Evolutionary conservation across 495 filamentous ascomycete species (phyloP).

Genomic region (Xylona heveae): DNA sequence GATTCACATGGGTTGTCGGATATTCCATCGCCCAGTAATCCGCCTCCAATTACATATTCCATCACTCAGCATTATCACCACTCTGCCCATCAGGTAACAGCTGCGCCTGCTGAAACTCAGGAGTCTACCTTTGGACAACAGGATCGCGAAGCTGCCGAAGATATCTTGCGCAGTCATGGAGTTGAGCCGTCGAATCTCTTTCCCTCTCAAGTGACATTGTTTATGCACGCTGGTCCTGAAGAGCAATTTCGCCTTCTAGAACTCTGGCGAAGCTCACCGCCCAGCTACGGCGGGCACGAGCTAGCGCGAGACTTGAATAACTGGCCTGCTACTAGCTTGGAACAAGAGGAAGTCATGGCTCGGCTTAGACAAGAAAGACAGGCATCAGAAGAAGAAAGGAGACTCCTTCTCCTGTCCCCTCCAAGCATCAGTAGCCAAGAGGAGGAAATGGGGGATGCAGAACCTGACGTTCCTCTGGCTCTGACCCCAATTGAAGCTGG

Average conservation of each 20-base stretch:
- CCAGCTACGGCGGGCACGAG: conserved; percentile 20
- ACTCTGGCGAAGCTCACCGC: conserved; percentile 42
- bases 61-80: conserved; percentile 61
- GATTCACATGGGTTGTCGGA: conserved; percentile 1
- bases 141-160: conserved; percentile 21
- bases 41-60: conserved; percentile 32
- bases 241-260: conserved; percentile 37
- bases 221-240: conserved; percentile 32
- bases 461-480: not conserved
- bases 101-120: not conserved
- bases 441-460: not conserved
- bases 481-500: conserved; percentile 20
- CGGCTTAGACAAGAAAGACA: conserved; percentile 29
- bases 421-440: not conserved
- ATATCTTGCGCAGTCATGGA: conserved; percentile 25
- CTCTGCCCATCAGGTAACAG: conserved; percentile 29
- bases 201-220: conserved; percentile 34
- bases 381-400: conserved; percentile 7
- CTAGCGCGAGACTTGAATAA: conserved; percentile 13
- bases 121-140: not conserved
- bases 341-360: conserved; percentile 26
- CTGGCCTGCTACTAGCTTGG: conserved; percentile 24
- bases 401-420: not conserved
- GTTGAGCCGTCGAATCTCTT: conserved; percentile 32
- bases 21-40: conserved; percentile 9